Evolutionary conservation across 2,329 filamentous ascomycete genomes (phyloP).

Genomic region (Cladosporium cucumerinum): DNA sequence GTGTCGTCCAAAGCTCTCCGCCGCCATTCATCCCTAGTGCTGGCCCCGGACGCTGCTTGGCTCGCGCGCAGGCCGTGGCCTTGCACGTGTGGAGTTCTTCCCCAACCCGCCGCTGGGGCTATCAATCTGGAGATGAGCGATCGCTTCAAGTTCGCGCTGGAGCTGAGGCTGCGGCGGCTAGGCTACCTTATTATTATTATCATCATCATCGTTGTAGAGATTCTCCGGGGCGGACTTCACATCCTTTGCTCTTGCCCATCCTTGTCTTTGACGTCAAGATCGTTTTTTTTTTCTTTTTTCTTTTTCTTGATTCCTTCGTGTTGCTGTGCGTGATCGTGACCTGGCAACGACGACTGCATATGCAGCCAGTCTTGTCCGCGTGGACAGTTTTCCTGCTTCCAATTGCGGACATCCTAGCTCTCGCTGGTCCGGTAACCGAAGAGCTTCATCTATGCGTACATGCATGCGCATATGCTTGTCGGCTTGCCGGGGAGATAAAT

Average conservation of each 20-base stretch:
- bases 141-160: background rate
- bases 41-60: background rate
- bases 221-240: background rate
- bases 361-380: background rate
- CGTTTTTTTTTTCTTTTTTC: background rate
- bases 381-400: background rate
- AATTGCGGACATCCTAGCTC: background rate
- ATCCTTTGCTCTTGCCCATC: background rate
- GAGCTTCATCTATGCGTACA: background rate
- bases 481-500: background rate
- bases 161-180: constrained; percentile 4
- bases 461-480: background rate
- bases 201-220: background rate
- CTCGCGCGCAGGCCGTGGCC: background rate
- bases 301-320: background rate
- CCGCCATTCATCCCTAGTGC: background rate
- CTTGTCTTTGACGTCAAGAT: constrained; percentile 4
- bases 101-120: background rate
- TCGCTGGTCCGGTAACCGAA: background rate
- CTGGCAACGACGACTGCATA: background rate
- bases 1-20: background rate
- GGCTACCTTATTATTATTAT: background rate
- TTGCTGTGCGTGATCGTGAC: background rate
- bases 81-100: constrained; percentile 1
- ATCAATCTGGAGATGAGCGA: constrained; percentile 6